Base-by-base conservation (phyloP, 257 asterid genomes). In the Scutellaria baicalensis region DNA sequence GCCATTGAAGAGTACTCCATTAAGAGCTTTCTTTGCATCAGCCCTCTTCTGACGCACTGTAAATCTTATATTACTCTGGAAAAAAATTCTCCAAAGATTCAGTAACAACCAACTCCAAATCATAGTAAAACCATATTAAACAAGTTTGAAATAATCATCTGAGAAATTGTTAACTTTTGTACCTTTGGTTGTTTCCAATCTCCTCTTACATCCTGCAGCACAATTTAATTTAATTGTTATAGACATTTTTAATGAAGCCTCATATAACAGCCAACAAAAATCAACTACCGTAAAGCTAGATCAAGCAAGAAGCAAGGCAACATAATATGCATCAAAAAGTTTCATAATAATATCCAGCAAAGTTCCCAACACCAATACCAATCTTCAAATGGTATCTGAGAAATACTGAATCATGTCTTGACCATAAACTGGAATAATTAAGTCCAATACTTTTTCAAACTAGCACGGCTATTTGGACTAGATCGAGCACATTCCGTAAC, bases 41-140 rank as follows among this genome's bases (percentile, higher is more conserved):
- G 92, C 80, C 59, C 94, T 88, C 84, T 89, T 92, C 76, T 84
- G 81, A 51, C 92, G 84, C 56, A 79, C 86, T 52, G 61, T 75
- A 74, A 71, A 87, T 69, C 87, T 83, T 73, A 79, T 76, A 71
- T 74, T 71, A 72, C 76, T 51, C 97, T 91, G 93, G 44, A 80
- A 54, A 12, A 52, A 73, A 8, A 38, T 48, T 18, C 59, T 36
- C 21, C 8, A 44, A 2, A 2, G 33, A 12, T n/a, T 60, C 59
- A 45, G 51, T 13, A 36, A 44, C 64, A 42, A 48, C 35, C 20
- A 11, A 27, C 56, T 55, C 17, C n/a, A 75, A 44, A 48, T 27
- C 31, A 48, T 51, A 70, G 52, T 36, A 42, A 47, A 12, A 14
- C 16, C 42, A 57, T 23, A 55, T 65, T 50, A 10, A 54, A 52